Evolutionary conservation across 108 stramenopile genomes (phyloP).

Genomic region (Pelagomonas calceolata): DNA sequence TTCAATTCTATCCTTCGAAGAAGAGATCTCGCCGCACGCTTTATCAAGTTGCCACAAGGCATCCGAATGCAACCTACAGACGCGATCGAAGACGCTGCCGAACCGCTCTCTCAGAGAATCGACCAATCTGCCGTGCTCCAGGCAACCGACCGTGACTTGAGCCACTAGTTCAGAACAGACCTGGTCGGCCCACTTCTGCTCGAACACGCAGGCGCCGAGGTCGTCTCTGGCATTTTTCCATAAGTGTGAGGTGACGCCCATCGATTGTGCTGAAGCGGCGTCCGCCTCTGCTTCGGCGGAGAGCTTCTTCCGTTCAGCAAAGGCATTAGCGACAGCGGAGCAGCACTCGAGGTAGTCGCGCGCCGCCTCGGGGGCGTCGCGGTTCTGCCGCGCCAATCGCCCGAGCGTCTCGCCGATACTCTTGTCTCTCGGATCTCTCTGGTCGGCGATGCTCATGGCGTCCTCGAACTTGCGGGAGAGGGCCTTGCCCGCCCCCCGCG

Average conservation of each 20-base stretch:
- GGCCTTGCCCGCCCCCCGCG: too few species aligned
- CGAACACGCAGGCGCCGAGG: constrained; percentile 23
- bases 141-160: constrained; percentile 27
- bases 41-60: constrained; percentile 15
- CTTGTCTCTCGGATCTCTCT: too few species aligned
- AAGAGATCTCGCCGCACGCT: constrained; percentile 1
- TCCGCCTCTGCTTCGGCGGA: background rate
- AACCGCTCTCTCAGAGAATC: constrained; percentile 13
- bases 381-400: too few species aligned
- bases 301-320: background rate
- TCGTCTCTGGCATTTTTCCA: background rate
- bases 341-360: background rate
- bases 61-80: constrained; percentile 23
- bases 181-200: constrained; percentile 33
- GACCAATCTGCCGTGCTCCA: constrained; percentile 31
- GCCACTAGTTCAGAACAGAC: constrained; percentile 16
- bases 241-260: background rate
- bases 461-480: too few species aligned
- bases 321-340: background rate
- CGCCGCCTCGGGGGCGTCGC: background rate
- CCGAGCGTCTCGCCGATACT: too few species aligned
- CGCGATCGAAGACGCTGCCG: constrained; percentile 16
- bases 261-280: too few species aligned
- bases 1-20: too few species aligned
- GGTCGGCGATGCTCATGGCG: too few species aligned